Percentiles rank a stretch among this genome's conserved stretches.
Evolutionary conservation across 805 yeast species (phyloP).

Genomic region (Yarrowia deformans): DNA sequence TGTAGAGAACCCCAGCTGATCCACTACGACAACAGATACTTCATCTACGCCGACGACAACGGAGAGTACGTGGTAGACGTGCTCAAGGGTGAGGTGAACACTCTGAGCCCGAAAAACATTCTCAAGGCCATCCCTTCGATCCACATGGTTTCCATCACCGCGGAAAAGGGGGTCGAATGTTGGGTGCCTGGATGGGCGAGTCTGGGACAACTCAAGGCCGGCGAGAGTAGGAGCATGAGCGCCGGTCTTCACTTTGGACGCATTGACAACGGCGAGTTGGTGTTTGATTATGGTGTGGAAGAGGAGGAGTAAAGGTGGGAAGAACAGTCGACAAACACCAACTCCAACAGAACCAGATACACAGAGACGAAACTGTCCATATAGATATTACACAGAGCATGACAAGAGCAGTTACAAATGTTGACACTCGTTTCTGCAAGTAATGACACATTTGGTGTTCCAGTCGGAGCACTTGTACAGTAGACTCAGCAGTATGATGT

Average conservation of each 20-base stretch:
- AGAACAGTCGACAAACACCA: no score
- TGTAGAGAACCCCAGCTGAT: constrained; percentile 1
- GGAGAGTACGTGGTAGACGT: constrained; percentile 11
- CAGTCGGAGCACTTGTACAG: no score
- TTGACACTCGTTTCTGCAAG: no score
- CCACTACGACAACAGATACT: constrained; percentile 16
- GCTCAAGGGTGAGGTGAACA: neutral
- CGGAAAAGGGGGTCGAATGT: constrained; percentile 4
- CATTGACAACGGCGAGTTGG: neutral
- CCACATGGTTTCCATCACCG: constrained; percentile 5
- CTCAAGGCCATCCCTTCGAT: constrained; percentile 12
- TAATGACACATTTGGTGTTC: no score
- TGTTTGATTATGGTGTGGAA: neutral
- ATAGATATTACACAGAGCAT: no score
- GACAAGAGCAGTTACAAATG: no score
- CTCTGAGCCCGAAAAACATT: neutral
- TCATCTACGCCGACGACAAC: neutral
- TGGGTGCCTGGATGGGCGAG: constrained; percentile 26
- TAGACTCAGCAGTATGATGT: no score
- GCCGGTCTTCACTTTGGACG: neutral
- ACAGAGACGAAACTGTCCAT: no score
- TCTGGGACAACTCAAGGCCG: constrained; percentile 16
- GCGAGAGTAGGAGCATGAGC: constrained; percentile 2
- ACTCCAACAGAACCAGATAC: no score
- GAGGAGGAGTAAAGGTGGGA: neutral